Conservation (phyloP, 2,329 filamentous ascomycete species). For the Colletotrichum karsti region DNA sequence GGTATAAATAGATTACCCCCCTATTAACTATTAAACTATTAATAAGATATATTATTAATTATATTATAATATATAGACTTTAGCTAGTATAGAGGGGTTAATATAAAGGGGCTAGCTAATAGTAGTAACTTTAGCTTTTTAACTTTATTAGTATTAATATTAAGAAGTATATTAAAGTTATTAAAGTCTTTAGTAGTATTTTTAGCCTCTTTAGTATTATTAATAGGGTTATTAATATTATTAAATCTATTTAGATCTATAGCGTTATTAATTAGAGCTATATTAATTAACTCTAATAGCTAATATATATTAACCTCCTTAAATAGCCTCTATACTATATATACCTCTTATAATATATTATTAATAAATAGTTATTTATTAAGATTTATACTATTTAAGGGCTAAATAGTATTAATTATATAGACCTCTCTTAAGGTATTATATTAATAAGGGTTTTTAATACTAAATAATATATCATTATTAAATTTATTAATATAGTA, state of each 20-base stretch:
- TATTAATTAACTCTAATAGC: neutral
- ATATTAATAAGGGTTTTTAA: neutral
- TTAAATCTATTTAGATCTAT: neutral
- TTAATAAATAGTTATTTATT: too few species aligned
- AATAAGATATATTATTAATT: too few species aligned
- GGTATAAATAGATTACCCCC: too few species aligned
- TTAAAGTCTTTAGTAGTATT: neutral
- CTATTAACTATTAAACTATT: too few species aligned
- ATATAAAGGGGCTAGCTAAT: too few species aligned
- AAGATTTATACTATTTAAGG: neutral
- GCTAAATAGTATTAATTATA: too few species aligned
- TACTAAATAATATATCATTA: neutral
- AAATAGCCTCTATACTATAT: neutral
- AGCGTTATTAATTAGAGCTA: neutral
- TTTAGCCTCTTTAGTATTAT: neutral
- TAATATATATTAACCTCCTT: neutral
- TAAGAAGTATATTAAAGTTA: neutral
- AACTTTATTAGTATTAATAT: neutral
- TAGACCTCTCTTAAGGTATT: neutral
- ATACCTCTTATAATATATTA: neutral
- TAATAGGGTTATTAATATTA: neutral
- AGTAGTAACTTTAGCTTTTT: neutral
- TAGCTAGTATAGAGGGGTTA: too few species aligned
- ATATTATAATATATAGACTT: too few species aligned
- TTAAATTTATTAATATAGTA: neutral